phyloP scores from a whole-genome alignment of 192 early-diverging fungal genomes.

The Jimgerdemannia flammicorona region DNA sequence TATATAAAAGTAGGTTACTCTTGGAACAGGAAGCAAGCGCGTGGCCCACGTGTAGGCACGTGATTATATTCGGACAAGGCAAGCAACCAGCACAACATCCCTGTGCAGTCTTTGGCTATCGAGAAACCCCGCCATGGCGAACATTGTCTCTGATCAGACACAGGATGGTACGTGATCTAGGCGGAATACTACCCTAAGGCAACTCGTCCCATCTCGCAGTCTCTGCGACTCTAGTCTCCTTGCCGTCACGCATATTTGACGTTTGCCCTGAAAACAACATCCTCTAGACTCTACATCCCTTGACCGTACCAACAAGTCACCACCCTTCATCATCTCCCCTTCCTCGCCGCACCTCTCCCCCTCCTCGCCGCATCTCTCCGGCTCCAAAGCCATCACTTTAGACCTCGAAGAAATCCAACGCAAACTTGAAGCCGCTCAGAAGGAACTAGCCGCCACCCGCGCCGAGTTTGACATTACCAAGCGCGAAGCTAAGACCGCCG shows the following conservation, averaged over 20 bases:
- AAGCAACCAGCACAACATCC: not conserved
- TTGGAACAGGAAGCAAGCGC: not conserved
- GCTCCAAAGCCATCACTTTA: not conserved
- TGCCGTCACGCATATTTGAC: not conserved
- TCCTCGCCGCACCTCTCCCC: not conserved
- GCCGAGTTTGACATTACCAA: constrained; percentile 26
- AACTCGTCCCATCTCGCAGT: not conserved
- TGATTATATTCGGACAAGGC: not conserved
- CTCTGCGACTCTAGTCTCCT: not conserved
- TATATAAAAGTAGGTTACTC: too few species aligned
- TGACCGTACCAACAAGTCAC: not conserved
- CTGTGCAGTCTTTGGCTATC: not conserved
- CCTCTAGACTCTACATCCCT: not conserved
- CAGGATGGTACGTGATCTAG: not conserved
- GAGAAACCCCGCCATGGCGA: not conserved
- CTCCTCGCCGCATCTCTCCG: not conserved
- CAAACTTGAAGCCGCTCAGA: constrained; percentile 27
- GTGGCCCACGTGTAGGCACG: not conserved
- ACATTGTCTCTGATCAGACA: not conserved
- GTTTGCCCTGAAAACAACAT: not conserved
- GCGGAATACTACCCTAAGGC: not conserved
- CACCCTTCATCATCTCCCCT: not conserved
- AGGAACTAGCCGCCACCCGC: constrained; percentile 19
- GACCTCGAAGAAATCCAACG: constrained; percentile 36
- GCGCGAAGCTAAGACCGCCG: constrained; percentile 28